A percentile compares a stretch with the other conserved stretches of the same genome.
Conservation (phyloP, 1,139 yeast genomes). For the Kodamaea plutei region DNA sequence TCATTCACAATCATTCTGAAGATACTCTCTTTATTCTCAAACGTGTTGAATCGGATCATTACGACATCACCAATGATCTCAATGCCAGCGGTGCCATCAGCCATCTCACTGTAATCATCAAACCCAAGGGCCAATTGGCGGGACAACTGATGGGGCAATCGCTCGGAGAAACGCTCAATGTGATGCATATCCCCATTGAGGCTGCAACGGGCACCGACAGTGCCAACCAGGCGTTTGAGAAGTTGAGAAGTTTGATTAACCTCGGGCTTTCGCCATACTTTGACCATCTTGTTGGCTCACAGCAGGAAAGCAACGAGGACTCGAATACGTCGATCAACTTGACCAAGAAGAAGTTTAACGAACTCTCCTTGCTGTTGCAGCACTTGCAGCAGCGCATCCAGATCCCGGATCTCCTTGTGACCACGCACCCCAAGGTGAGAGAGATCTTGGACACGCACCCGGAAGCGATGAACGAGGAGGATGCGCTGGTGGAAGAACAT, state of each 20-base stretch:
- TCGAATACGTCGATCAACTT: conserved; percentile 33
- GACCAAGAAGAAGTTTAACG: conserved; percentile 64
- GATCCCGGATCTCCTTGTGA: conserved; percentile 56
- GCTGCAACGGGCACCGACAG: conserved; percentile 16
- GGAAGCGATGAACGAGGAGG: conserved; percentile 17
- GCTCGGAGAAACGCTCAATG: conserved; percentile 22
- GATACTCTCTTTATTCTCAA: conserved; percentile 21
- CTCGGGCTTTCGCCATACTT: conserved; percentile 40
- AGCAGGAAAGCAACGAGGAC: conserved; percentile 13
- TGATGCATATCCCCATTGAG: conserved; percentile 28
- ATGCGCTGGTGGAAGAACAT: conserved; percentile 11
- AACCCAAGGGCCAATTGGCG: conserved; percentile 35
- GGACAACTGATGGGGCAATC: background rate
- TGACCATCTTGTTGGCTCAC: conserved; percentile 20
- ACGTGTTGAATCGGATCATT: conserved; percentile 12
- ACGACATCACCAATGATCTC: conserved; percentile 17
- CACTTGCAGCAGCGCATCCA: conserved; percentile 67
- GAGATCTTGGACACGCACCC: conserved; percentile 24
- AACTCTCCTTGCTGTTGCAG: conserved; percentile 62
- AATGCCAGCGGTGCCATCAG: conserved; percentile 5
- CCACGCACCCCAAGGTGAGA: conserved; percentile 52
- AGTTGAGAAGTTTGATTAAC: conserved; percentile 54
- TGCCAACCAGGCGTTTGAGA: conserved; percentile 42
- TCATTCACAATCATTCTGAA: conserved; percentile 16
- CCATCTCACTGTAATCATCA: conserved; percentile 37